phyloP scores from a whole-genome alignment of 768 basidiomycete species.

The Glaciozyma antarctica region DNA sequence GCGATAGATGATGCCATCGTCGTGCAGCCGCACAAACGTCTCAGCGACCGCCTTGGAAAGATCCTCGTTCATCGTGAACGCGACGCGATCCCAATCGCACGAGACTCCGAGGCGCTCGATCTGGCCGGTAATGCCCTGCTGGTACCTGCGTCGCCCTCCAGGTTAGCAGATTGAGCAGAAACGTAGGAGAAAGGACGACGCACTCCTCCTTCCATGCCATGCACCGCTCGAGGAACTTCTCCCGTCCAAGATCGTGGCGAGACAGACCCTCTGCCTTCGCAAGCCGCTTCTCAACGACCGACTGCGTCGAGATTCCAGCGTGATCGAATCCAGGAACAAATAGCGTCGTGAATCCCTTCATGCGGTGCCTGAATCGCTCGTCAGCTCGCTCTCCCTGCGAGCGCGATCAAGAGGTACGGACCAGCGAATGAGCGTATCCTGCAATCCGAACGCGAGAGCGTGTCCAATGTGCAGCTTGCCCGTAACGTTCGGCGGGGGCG shows the following conservation, averaged over 20 bases:
- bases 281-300: slow-evolving; percentile 87
- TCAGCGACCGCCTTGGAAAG: slow-evolving; percentile 82
- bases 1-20: slow-evolving; percentile 85
- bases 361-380: slow-evolving; percentile 63
- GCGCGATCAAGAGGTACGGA: slow-evolving; percentile 38
- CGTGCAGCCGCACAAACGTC: slow-evolving; percentile 80
- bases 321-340: slow-evolving; percentile 96
- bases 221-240: slow-evolving; percentile 78
- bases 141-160: slow-evolving; percentile 53
- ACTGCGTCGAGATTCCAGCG: slow-evolving; percentile 95
- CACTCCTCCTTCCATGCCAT: slow-evolving; percentile 97
- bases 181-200: slow-evolving; percentile 36
- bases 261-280: slow-evolving; percentile 73
- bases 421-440: slow-evolving; percentile 85
- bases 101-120: slow-evolving; percentile 79
- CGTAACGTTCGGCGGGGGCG: slow-evolving; percentile 94
- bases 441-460: slow-evolving; percentile 79
- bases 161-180: not conserved
- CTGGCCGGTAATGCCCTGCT: slow-evolving; percentile 82
- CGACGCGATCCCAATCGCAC: slow-evolving; percentile 86
- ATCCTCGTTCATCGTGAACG: slow-evolving; percentile 88
- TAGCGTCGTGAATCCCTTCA: slow-evolving; percentile 82
- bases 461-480: slow-evolving; percentile 93
- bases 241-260: slow-evolving; percentile 88
- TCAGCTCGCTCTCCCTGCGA: not conserved